Percentiles rank a stretch among this genome's conserved stretches.
Evolutionary conservation across 345 rosid genomes (phyloP).

Genomic region (Rhodamnia argentea): DNA sequence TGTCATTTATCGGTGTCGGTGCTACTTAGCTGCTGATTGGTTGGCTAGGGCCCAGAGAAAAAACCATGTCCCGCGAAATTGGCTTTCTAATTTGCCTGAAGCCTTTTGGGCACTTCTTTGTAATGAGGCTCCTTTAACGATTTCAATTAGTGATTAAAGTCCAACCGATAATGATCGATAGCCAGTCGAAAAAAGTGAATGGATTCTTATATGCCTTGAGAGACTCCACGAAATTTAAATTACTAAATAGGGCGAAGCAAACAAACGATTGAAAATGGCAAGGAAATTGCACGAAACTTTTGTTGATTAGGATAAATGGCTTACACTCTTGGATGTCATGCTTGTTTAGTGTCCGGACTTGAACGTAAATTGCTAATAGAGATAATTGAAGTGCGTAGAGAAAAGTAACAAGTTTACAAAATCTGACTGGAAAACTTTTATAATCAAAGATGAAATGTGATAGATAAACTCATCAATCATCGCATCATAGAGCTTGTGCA

Average conservation of each 20-base stretch:
- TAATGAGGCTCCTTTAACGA: too few species aligned
- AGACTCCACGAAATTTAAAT: background rate
- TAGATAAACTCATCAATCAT: background rate
- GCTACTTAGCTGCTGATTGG: too few species aligned
- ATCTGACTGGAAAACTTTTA: background rate
- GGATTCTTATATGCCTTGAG: background rate
- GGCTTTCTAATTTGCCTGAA: too few species aligned
- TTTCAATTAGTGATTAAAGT: background rate
- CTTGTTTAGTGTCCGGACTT: background rate
- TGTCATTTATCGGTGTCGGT: too few species aligned
- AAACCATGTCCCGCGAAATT: too few species aligned
- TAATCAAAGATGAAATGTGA: background rate
- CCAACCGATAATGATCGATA: background rate
- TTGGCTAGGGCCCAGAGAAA: too few species aligned
- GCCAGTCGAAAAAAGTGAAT: background rate
- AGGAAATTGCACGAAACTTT: background rate
- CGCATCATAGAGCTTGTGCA: background rate
- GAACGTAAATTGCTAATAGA: background rate
- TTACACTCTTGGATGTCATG: background rate
- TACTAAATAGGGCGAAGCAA: background rate
- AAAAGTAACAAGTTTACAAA: background rate
- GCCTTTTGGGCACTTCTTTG: too few species aligned
- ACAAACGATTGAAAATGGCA: background rate
- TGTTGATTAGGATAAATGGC: background rate
- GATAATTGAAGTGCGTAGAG: background rate